Percentiles rank a stretch among this genome's conserved stretches.
Conservation (phyloP, 106 monocot genomes). For the Allium sativum region DNA sequence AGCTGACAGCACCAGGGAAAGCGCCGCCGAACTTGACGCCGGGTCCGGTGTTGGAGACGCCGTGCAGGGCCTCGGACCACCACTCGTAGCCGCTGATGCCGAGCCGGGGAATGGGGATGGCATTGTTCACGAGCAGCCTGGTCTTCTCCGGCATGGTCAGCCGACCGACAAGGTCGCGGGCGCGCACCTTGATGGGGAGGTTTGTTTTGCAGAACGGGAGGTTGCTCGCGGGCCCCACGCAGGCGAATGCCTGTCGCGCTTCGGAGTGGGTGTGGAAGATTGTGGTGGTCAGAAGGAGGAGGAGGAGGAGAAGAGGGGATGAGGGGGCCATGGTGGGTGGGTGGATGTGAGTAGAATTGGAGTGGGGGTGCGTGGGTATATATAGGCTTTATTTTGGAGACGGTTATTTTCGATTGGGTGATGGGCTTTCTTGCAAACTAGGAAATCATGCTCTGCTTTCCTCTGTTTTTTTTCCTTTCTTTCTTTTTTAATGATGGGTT, state of each 20-base stretch:
- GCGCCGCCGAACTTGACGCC: slow-evolving; percentile 41
- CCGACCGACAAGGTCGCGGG: slow-evolving; percentile 27
- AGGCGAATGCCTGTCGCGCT: slow-evolving; percentile 26
- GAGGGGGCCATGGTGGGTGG: background rate
- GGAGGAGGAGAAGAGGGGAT: slow-evolving; percentile 2
- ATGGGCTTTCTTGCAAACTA: too few relatives aligned
- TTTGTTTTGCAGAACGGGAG: slow-evolving; percentile 24
- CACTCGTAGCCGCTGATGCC: slow-evolving; percentile 47
- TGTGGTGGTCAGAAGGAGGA: background rate
- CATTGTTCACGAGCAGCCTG: slow-evolving; percentile 39
- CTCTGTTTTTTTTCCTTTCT: too few relatives aligned
- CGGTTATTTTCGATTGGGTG: too few relatives aligned
- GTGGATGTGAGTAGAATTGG: background rate
- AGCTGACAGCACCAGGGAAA: slow-evolving; percentile 50
- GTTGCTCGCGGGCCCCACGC: slow-evolving; percentile 20
- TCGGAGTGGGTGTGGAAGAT: slow-evolving; percentile 4
- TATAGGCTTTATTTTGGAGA: background rate
- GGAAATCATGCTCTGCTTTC: too few relatives aligned
- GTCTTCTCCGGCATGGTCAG: slow-evolving; percentile 44
- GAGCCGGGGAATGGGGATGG: slow-evolving; percentile 42
- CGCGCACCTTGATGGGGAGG: slow-evolving; percentile 24
- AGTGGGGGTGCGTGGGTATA: background rate
- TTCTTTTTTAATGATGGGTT: too few relatives aligned
- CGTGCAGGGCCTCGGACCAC: slow-evolving; percentile 81
- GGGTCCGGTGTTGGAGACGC: slow-evolving; percentile 39